Evolutionary conservation across 306 rosid species (phyloP).

Genomic region (Cucumis melo): DNA sequence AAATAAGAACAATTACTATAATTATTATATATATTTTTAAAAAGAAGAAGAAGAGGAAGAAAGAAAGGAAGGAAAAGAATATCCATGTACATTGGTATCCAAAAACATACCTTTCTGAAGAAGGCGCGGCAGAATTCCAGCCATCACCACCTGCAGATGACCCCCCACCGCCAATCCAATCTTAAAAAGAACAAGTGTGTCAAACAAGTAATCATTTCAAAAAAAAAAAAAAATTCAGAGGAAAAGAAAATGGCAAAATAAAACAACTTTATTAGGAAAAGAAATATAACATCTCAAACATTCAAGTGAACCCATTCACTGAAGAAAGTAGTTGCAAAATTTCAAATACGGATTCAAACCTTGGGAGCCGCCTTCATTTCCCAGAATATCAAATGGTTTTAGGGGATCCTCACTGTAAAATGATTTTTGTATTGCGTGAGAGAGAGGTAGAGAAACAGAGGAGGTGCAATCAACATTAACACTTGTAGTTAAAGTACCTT

Average conservation of each 20-base stretch:
- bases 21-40: too few relatives aligned
- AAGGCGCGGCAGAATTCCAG: slow-evolving; percentile 43
- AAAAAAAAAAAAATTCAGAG: background rate
- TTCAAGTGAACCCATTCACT: background rate
- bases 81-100: slow-evolving; percentile 4
- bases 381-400: slow-evolving; percentile 63
- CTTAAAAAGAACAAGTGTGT: slow-evolving; percentile 24
- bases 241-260: background rate
- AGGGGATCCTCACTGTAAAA: slow-evolving; percentile 41
- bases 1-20: too few relatives aligned
- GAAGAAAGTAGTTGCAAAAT: background rate
- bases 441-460: slow-evolving; percentile 12
- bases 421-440: background rate
- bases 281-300: background rate
- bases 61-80: background rate
- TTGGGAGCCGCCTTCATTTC: slow-evolving; percentile 49
- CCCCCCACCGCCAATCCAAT: slow-evolving; percentile 62
- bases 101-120: slow-evolving; percentile 43
- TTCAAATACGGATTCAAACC: slow-evolving; percentile 30
- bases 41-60: background rate
- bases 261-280: background rate
- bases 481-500: slow-evolving; percentile 29
- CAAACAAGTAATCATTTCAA: slow-evolving; percentile 10
- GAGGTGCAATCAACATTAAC: background rate
- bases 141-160: slow-evolving; percentile 43